These are phyloP conservation scores for Lepidium aucheri DNA, from an alignment of 345 rosid species.

Conservation along the genomic window DNA sequence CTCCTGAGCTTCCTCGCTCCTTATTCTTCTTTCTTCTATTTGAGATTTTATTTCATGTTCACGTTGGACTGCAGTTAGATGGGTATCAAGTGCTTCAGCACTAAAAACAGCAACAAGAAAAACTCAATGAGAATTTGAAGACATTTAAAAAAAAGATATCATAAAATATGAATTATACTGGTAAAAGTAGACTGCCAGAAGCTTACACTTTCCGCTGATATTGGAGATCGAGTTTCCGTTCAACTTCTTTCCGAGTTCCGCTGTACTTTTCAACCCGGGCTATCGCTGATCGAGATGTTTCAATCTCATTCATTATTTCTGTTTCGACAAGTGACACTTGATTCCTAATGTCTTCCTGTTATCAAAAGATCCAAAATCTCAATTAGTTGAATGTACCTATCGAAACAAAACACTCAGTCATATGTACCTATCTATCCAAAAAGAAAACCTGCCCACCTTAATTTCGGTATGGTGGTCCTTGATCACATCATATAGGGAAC, in stretches of 20 bases:
- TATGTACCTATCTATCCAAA: background rate
- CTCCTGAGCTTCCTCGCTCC: conserved; percentile 80
- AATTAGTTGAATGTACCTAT: background rate
- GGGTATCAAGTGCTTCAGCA: conserved; percentile 92
- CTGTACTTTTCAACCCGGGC: conserved; percentile 50
- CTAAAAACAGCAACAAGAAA: conserved; percentile 32
- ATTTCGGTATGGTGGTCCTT: conserved; percentile 49
- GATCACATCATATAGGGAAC: conserved; percentile 45
- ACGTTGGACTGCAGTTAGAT: conserved; percentile 75
- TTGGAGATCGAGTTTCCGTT: conserved; percentile 66
- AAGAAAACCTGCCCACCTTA: conserved; percentile 36
- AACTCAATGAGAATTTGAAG: background rate
- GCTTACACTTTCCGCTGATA: conserved; percentile 84
- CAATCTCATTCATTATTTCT: conserved; percentile 42
- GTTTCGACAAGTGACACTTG: conserved; percentile 50
- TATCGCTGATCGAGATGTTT: conserved; percentile 46
- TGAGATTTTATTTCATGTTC: conserved; percentile 79
- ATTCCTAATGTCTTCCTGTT: conserved; percentile 78
- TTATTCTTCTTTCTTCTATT: conserved; percentile 78
- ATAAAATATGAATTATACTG: background rate
- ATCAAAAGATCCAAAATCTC: background rate
- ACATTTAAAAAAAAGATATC: background rate
- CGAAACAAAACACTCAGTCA: background rate
- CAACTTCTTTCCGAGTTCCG: conserved; percentile 62
- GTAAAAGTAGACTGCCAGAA: background rate